Evolutionary conservation across 768 basidiomycete genomes (phyloP), one percentile per base, ranked within the genome.

Genomic region (Suillus decipiens): DNA sequence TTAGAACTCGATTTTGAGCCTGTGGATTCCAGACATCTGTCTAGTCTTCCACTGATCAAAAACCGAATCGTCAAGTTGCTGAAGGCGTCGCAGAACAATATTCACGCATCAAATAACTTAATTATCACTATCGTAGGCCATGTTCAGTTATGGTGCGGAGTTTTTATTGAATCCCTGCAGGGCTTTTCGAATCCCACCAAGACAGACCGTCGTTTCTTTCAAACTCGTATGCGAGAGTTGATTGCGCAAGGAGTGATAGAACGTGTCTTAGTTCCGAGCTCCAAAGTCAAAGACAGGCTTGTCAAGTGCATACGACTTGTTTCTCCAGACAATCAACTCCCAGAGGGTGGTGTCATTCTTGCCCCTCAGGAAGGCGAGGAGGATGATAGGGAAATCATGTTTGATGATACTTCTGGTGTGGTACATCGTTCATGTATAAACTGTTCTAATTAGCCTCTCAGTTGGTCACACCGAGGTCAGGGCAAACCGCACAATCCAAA

Each of bases 121-220:
- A 77, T 95, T n/a, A 75, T 89, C 61, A 86, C 86, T 19, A 83
- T 96, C 60, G 94, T 94, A 69, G 61, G 89, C 73, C 9, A 43
- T 53, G 47, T 19, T 51, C 56, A 59, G 31, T 53, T 66, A 14
- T 33, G 3, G 59, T 62, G 12, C 45, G 10, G 17, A 43, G 36
- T 22, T 39, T 57, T 57, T 28, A 19, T 28, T 47, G 39, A 62
- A 47, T 22, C n/a, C 9, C 4, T 19, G 5, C 62, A 95, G 92
- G 93, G 93, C 2, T 92, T 92, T 71, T 68, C 79, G 24, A 87
- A 88, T 71, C 91, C 90, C 37, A 86, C 84, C 5, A 91, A 88
- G 73, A 85, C 85, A 5, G 89, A 93, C 67, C 84, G 93, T n/a
- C 85, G 93, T 15, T 92, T 93, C 69, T 93, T 95, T 72, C 86